phyloP scores from a whole-genome alignment of 2,329 filamentous ascomycete genomes.

The Biscogniauxia sp. region DNA sequence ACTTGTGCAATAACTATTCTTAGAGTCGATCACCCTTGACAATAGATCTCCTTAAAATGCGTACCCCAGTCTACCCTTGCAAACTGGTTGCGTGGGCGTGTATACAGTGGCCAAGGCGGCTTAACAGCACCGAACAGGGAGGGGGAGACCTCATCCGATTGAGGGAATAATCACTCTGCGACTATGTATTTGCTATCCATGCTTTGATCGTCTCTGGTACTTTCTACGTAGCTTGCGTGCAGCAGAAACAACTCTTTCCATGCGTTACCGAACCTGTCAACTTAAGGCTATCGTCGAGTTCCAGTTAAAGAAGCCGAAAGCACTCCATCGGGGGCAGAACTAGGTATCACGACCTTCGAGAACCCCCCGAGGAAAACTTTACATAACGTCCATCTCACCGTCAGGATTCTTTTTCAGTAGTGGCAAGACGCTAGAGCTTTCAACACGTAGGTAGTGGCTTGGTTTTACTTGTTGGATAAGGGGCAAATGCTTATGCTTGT shows the following conservation, averaged over 20 bases:
- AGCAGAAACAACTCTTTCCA: background rate
- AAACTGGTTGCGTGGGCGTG: background rate
- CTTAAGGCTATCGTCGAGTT: background rate
- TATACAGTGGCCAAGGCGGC: background rate
- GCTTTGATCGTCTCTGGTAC: background rate
- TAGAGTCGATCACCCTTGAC: background rate
- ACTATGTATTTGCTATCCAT: background rate
- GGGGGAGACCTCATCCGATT: background rate
- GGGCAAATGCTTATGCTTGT: background rate
- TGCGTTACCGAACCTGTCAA: background rate
- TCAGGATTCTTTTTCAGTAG: background rate
- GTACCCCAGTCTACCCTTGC: background rate
- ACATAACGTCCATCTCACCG: background rate
- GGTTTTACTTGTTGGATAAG: background rate
- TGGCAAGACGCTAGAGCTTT: background rate
- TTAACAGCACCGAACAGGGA: background rate
- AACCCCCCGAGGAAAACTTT: background rate
- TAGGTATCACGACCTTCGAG: background rate
- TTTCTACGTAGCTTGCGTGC: background rate
- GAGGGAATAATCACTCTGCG: background rate
- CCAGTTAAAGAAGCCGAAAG: background rate
- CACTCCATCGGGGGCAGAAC: too few species aligned
- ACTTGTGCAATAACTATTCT: background rate
- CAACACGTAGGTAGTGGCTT: background rate
- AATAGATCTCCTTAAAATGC: background rate